Evolutionary conservation across 331 rosid species (phyloP).

Genomic region (Telfairia occidentalis): DNA sequence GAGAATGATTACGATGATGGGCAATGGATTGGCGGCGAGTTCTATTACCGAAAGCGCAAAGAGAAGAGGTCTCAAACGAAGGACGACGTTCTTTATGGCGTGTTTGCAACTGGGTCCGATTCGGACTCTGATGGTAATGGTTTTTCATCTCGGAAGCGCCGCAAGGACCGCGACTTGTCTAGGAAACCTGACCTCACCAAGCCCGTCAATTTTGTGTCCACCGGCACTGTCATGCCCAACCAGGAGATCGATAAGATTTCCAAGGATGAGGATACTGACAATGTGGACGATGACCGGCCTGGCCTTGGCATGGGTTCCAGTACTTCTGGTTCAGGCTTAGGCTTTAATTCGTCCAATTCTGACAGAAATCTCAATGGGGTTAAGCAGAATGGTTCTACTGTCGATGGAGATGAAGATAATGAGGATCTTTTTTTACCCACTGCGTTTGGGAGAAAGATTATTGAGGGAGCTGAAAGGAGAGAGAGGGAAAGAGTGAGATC

Average conservation of each 20-base stretch:
- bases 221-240: constrained; percentile 58
- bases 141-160: constrained; percentile 47
- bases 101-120: constrained; percentile 55
- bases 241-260: constrained; percentile 38
- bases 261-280: constrained; percentile 25
- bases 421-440: constrained; percentile 46
- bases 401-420: constrained; percentile 19
- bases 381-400: constrained; percentile 14
- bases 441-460: constrained; percentile 68
- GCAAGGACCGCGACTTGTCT: constrained; percentile 35
- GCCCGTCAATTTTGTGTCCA: constrained; percentile 78
- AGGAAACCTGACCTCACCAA: constrained; percentile 49
- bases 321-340: constrained; percentile 24
- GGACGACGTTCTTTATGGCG: constrained; percentile 72
- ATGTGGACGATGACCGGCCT: constrained; percentile 31
- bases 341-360: constrained; percentile 16
- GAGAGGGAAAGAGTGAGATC: constrained; percentile 43
- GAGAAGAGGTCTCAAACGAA: constrained; percentile 61
- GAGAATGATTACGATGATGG: constrained; percentile 72
- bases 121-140: constrained; percentile 39
- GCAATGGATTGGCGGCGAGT: constrained; percentile 60
- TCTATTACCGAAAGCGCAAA: constrained; percentile 44
- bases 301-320: constrained; percentile 43
- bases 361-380: constrained; percentile 10
- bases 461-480: constrained; percentile 76